A percentile compares a stretch with the other conserved stretches of the same genome.
Evolutionary conservation across 108 stramenopile species (phyloP).

Genomic region (Nitzschia inconspicua): DNA sequence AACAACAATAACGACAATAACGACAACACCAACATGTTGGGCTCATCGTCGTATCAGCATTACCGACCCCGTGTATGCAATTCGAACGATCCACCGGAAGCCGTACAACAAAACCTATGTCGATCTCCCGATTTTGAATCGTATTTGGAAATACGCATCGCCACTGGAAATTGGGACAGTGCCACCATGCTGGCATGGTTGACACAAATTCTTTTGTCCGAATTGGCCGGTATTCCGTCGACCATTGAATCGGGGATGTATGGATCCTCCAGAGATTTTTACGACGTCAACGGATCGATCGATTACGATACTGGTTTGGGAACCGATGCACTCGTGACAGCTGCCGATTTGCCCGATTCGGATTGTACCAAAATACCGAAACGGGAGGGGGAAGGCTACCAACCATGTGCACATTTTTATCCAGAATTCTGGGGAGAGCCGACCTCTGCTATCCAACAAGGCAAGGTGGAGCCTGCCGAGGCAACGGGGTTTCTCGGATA

Average conservation of each 20-base stretch:
- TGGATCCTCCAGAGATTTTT: too few species aligned
- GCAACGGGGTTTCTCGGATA: too few species aligned
- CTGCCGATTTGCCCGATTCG: background rate
- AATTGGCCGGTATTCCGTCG: slow-evolving; percentile 19
- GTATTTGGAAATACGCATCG: slow-evolving; percentile 36
- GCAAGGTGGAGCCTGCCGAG: too few species aligned
- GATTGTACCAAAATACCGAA: background rate
- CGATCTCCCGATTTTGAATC: slow-evolving; percentile 1
- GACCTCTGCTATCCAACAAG: too few species aligned
- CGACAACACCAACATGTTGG: too few species aligned
- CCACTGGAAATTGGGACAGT: slow-evolving; percentile 26
- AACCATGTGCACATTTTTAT: slow-evolving; percentile 29
- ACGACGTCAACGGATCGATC: background rate
- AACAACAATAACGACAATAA: too few species aligned
- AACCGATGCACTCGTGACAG: background rate
- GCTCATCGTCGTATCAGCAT: too few species aligned
- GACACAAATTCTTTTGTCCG: slow-evolving; percentile 26
- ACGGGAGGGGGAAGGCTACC: slow-evolving; percentile 8
- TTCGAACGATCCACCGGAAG: slow-evolving; percentile 1
- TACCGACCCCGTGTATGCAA: slow-evolving; percentile 28
- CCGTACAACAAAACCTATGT: slow-evolving; percentile 2
- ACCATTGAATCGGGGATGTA: too few species aligned
- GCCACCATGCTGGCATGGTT: slow-evolving; percentile 25
- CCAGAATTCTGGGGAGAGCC: slow-evolving; percentile 19
- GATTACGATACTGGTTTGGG: background rate